phyloP scores from a whole-genome alignment of 768 basidiomycete species.

The Termitomyces sp. region DNA sequence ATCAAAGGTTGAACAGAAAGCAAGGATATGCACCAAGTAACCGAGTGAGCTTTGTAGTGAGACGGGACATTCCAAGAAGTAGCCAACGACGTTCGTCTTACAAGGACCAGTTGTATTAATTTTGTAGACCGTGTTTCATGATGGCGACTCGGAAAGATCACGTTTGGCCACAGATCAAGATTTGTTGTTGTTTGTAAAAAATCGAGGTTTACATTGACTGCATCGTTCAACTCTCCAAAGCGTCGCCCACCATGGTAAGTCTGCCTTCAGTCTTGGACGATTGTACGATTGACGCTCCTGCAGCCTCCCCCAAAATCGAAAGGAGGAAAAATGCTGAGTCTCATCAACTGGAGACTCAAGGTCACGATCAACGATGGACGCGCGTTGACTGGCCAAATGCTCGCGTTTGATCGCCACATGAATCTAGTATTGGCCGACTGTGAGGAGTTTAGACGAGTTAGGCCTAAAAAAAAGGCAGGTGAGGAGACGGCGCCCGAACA shows the following conservation, averaged over 20 bases:
- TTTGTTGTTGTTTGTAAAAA: slow-evolving; percentile 27
- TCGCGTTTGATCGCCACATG: slow-evolving; percentile 99
- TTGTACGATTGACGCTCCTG: slow-evolving; percentile 10
- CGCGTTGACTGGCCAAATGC: slow-evolving; percentile 95
- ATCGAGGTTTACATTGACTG: slow-evolving; percentile 7
- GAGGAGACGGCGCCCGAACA: slow-evolving; percentile 77
- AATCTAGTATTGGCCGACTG: slow-evolving; percentile 98
- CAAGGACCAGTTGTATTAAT: too few relatives aligned
- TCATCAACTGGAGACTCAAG: slow-evolving; percentile 97
- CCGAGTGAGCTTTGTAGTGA: slow-evolving; percentile 44
- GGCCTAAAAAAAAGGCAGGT: slow-evolving; percentile 88
- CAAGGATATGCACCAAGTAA: slow-evolving; percentile 41
- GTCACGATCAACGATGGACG: slow-evolving; percentile 98
- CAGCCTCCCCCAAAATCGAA: slow-evolving; percentile 96
- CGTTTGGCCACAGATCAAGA: slow-evolving; percentile 1
- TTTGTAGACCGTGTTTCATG: too few relatives aligned
- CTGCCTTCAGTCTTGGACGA: not conserved
- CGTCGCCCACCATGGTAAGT: slow-evolving; percentile 56
- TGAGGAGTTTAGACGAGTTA: slow-evolving; percentile 92
- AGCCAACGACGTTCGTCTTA: too few relatives aligned
- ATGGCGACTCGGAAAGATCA: too few relatives aligned
- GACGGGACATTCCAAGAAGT: slow-evolving; percentile 18
- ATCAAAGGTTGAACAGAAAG: not conserved
- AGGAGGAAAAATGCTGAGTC: slow-evolving; percentile 95
- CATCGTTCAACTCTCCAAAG: slow-evolving; percentile 14